Conservation (phyloP, 2,329 filamentous ascomycete species). For the Didymella arachidicola region DNA sequence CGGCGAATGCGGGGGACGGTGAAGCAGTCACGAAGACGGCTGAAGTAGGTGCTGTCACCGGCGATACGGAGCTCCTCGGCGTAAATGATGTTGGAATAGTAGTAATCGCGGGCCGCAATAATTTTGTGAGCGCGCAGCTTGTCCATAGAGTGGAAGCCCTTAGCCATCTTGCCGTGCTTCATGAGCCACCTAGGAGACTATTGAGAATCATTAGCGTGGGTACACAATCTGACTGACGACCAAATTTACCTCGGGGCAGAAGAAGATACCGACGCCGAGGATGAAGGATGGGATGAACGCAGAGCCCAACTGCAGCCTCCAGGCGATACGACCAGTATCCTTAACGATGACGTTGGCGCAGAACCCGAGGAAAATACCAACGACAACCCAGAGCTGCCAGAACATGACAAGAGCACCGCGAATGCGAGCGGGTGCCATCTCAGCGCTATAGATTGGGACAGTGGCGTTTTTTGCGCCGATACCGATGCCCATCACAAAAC, state of each 20-base stretch:
- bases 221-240: not conserved
- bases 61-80: slow-evolving; percentile 47
- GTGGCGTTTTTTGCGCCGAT: slow-evolving; percentile 47
- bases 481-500: slow-evolving; percentile 48
- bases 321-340: slow-evolving; percentile 47
- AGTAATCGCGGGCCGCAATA: slow-evolving; percentile 48
- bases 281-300: slow-evolving; percentile 52
- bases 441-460: slow-evolving; percentile 47
- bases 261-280: slow-evolving; percentile 46
- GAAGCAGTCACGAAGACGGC: slow-evolving; percentile 59
- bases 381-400: slow-evolving; percentile 51
- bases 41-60: slow-evolving; percentile 47
- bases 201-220: not conserved
- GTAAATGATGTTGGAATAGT: slow-evolving; percentile 49
- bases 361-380: slow-evolving; percentile 56
- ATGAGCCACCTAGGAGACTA: slow-evolving; percentile 51
- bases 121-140: slow-evolving; percentile 50
- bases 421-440: slow-evolving; percentile 45
- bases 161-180: slow-evolving; percentile 45
- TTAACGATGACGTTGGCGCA: slow-evolving; percentile 59
- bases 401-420: slow-evolving; percentile 52
- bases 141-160: slow-evolving; percentile 60
- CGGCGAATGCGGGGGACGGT: slow-evolving; percentile 49
- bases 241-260: slow-evolving; percentile 44
- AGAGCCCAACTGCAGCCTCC: slow-evolving; percentile 49